Percentiles rank a stretch among this genome's conserved stretches.
Evolutionary conservation across 176 grass and related monocot genomes (phyloP).

Genomic region (Chrysopogon serrulatus): DNA sequence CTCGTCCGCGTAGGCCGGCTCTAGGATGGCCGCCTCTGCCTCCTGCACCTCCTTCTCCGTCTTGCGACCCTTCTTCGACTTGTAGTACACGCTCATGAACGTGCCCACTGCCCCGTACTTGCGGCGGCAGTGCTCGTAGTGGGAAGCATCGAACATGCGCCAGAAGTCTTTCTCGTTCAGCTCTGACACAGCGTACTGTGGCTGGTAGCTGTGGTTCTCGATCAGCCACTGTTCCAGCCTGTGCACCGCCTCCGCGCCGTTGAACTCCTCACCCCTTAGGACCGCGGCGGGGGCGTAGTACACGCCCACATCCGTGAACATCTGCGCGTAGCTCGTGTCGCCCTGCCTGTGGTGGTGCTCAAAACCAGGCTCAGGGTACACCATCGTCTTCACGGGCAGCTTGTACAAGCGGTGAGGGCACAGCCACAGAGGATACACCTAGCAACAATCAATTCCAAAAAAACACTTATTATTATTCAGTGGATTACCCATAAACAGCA

Average conservation of each 20-base stretch:
- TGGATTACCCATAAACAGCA: neutral
- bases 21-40: slow-evolving; percentile 85
- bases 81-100: slow-evolving; percentile 99
- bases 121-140: slow-evolving; percentile 79
- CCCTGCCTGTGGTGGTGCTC: slow-evolving; percentile 87
- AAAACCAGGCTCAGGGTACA: slow-evolving; percentile 83
- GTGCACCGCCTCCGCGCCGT: slow-evolving; percentile 59
- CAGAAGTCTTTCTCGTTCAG: slow-evolving; percentile 97
- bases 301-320: slow-evolving; percentile 88
- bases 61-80: slow-evolving; percentile 98
- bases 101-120: slow-evolving; percentile 81
- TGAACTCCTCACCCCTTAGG: slow-evolving; percentile 67
- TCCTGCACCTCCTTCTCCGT: slow-evolving; percentile 99
- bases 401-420: slow-evolving; percentile 93
- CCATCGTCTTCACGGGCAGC: slow-evolving; percentile 87
- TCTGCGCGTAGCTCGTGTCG: slow-evolving; percentile 81
- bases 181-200: slow-evolving; percentile 89
- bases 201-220: slow-evolving; percentile 95
- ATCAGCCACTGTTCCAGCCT: slow-evolving; percentile 86
- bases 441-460: neutral
- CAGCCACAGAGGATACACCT: slow-evolving; percentile 93
- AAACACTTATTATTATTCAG: neutral
- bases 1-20: slow-evolving; percentile 76
- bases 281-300: slow-evolving; percentile 74
- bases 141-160: slow-evolving; percentile 88